Conservation (phyloP, 208 protist genomes). For the Leishmania guyanensis region DNA sequence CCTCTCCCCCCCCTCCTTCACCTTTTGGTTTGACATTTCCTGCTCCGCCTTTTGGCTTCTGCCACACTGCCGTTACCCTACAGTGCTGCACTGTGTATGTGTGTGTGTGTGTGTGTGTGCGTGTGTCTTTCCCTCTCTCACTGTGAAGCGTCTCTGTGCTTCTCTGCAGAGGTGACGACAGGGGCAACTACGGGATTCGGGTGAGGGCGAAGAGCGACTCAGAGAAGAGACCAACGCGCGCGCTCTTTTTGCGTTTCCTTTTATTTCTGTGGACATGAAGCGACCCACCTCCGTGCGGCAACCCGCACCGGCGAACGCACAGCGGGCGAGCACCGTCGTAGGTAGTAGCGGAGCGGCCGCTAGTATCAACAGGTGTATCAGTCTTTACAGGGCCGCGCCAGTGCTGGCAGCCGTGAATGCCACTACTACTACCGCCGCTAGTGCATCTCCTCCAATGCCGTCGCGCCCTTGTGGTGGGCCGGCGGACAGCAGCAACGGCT, state of each 20-base stretch:
- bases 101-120: not conserved
- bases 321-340: not conserved
- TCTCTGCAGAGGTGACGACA: not conserved
- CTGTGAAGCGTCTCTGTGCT: not conserved
- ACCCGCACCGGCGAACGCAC: not conserved
- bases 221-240: too few relatives aligned
- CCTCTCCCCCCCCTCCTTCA: not conserved
- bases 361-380: not conserved
- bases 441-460: constrained; percentile 1
- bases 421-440: not conserved
- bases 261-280: not conserved
- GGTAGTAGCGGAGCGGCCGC: not conserved
- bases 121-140: not conserved
- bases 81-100: not conserved
- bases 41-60: not conserved
- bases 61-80: not conserved
- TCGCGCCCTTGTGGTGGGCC: not conserved
- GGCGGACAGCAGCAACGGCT: not conserved
- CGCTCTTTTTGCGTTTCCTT: not conserved
- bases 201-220: not conserved
- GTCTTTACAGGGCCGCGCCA: not conserved
- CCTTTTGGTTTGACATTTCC: not conserved
- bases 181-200: not conserved
- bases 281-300: not conserved
- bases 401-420: too few relatives aligned